These are phyloP conservation scores for Metschnikowia gelsemii DNA, from an alignment of 805 yeast species.

Conservation along the genomic window DNA sequence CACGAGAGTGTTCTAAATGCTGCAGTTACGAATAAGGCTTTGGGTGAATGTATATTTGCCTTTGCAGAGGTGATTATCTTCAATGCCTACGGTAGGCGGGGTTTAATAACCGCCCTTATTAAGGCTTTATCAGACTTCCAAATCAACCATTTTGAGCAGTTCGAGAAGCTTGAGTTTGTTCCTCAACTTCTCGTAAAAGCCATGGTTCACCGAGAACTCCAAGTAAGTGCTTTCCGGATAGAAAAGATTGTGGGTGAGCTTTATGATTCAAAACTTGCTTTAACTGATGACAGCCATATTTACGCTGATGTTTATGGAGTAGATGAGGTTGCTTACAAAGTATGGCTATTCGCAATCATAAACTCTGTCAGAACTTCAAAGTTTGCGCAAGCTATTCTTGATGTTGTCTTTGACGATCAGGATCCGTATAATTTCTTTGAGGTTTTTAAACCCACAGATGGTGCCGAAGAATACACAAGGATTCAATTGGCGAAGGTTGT, in stretches of 20 bases:
- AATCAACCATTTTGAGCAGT: conserved; percentile 25
- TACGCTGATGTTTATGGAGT: conserved; percentile 56
- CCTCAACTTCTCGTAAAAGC: conserved; percentile 46
- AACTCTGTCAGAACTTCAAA: conserved; percentile 28
- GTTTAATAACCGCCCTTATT: conserved; percentile 62
- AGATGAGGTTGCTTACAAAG: conserved; percentile 54
- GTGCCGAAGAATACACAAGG: conserved; percentile 66
- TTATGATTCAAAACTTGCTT: conserved; percentile 47
- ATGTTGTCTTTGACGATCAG: conserved; percentile 37
- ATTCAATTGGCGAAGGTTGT: conserved; percentile 55
- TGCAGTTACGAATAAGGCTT: conserved; percentile 30
- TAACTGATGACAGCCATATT: conserved; percentile 24
- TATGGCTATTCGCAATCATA: conserved; percentile 49
- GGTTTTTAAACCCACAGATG: conserved; percentile 60
- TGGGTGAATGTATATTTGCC: conserved; percentile 27
- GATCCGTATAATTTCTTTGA: conserved; percentile 43
- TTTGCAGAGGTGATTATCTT: conserved; percentile 46
- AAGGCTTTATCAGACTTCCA: conserved; percentile 47
- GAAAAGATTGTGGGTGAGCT: conserved; percentile 56
- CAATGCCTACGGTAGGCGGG: conserved; percentile 61
- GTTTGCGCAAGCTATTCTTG: conserved; percentile 34
- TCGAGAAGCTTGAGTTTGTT: conserved; percentile 51
- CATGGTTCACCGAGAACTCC: conserved; percentile 52
- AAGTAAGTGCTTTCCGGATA: conserved; percentile 54
- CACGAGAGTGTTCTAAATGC: conserved; percentile 39